A percentile compares a stretch with the other conserved stretches of the same genome.
These are phyloP conservation scores for Dissoconium aciculare DNA, from an alignment of 2,329 filamentous ascomycete species.

Conservation along the genomic window DNA sequence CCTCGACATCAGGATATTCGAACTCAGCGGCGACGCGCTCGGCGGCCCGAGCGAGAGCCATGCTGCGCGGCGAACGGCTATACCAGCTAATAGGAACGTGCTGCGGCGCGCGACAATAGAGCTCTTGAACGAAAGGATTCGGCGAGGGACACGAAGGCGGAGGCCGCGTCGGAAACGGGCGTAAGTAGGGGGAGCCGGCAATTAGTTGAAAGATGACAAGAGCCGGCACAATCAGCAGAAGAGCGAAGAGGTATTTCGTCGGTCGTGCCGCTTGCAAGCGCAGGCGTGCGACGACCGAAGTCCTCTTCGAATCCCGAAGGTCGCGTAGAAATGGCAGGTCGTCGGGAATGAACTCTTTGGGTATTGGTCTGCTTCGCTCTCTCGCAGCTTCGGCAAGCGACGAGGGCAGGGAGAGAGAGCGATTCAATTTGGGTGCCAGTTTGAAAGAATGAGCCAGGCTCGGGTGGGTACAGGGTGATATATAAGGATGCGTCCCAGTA, in stretches of 20 bases:
- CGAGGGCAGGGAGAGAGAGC: background rate
- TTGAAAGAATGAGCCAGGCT: too few relatives aligned
- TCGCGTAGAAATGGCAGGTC: background rate
- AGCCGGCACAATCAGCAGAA: conserved; percentile 13
- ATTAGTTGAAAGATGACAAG: conserved; percentile 13
- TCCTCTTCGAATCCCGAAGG: background rate
- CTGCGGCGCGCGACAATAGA: conserved; percentile 22
- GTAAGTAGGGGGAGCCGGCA: conserved; percentile 9
- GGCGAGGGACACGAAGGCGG: conserved; percentile 19
- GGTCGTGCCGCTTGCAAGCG: conserved; percentile 7
- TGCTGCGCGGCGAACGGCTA: conserved; percentile 27
- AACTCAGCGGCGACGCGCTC: conserved; percentile 71
- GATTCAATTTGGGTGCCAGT: background rate
- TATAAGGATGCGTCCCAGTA: too few relatives aligned
- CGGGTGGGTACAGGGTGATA: too few relatives aligned
- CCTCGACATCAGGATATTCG: conserved; percentile 62
- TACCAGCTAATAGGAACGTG: conserved; percentile 18
- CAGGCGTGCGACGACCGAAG: background rate
- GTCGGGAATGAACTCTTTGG: background rate
- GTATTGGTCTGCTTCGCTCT: too few relatives aligned
- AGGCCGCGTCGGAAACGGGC: conserved; percentile 7
- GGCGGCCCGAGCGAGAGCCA: conserved; percentile 51
- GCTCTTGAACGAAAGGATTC: conserved; percentile 23
- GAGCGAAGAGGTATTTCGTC: conserved; percentile 10
- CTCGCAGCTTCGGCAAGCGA: too few relatives aligned